Evolutionary conservation across 179 eudicot species (phyloP).

Genomic region (Camellia oleifera): DNA sequence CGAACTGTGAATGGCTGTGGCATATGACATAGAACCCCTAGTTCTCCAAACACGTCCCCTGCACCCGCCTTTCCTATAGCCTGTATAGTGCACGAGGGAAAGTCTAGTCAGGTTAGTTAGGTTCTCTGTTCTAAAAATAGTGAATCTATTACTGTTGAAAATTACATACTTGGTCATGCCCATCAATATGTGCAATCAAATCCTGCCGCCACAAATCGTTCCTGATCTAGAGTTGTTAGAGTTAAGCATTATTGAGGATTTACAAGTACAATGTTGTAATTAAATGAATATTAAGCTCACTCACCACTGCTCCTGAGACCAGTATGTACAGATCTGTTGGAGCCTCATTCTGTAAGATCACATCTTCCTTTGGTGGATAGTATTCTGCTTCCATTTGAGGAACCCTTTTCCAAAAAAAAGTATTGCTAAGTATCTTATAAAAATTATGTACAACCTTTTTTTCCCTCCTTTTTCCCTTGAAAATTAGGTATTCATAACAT

Average conservation of each 20-base stretch:
- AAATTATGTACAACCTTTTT: no score
- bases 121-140: neutral
- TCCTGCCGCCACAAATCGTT: slow-evolving; percentile 47
- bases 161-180: slow-evolving; percentile 53
- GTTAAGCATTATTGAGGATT: slow-evolving; percentile 13
- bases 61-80: slow-evolving; percentile 48
- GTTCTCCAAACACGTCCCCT: slow-evolving; percentile 81
- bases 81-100: slow-evolving; percentile 31
- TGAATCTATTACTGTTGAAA: neutral
- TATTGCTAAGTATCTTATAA: no score
- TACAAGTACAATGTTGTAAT: neutral
- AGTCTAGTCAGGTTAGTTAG: neutral
- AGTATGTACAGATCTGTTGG: slow-evolving; percentile 73
- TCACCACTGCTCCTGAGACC: slow-evolving; percentile 80
- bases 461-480: no score
- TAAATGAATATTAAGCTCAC: slow-evolving; percentile 2
- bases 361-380: slow-evolving; percentile 80
- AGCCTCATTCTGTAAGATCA: slow-evolving; percentile 71
- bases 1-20: slow-evolving; percentile 75
- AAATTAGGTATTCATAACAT: neutral
- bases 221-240: slow-evolving; percentile 16
- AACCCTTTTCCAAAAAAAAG: slow-evolving; percentile 38
- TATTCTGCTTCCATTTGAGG: slow-evolving; percentile 83
- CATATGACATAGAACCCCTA: slow-evolving; percentile 61
- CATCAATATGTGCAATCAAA: slow-evolving; percentile 40